Evolutionary conservation across 352 stramenopile species (phyloP).

Genomic region (Phytopythium delawarense): DNA sequence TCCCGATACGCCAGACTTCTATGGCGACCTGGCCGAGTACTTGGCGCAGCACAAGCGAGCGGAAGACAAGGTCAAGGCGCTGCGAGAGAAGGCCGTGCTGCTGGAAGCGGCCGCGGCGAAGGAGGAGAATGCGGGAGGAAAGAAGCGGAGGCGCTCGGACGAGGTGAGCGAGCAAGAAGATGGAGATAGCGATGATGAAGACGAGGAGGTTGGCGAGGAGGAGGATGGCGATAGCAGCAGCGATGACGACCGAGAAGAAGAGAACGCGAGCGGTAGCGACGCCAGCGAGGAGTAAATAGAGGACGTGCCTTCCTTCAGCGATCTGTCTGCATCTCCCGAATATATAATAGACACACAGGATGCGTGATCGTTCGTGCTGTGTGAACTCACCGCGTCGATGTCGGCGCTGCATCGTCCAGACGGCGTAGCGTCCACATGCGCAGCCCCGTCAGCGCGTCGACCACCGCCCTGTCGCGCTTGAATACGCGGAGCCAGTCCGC

Average conservation of each 20-base stretch:
- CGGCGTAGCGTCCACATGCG: constrained; percentile 34
- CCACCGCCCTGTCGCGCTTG: constrained; percentile 29
- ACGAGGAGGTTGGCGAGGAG: constrained; percentile 5
- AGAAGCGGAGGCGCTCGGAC: neutral
- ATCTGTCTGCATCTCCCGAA: constrained; percentile 5
- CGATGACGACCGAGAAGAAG: constrained; percentile 6
- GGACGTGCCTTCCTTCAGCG: neutral
- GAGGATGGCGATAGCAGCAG: neutral
- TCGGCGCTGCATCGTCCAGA: constrained; percentile 9
- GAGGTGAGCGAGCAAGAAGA: constrained; percentile 3
- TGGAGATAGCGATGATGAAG: constrained; percentile 6
- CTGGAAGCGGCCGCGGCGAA: constrained; percentile 2
- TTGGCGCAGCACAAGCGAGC: constrained; percentile 25
- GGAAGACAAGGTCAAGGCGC: constrained; percentile 10
- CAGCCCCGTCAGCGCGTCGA: constrained; percentile 44
- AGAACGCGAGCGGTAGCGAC: neutral
- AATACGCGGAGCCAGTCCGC: constrained; percentile 37
- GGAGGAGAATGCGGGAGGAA: neutral
- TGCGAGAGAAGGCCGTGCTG: constrained; percentile 18
- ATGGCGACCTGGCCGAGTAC: constrained; percentile 42
- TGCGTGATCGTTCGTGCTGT: constrained; percentile 6
- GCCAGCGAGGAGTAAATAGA: constrained; percentile 10
- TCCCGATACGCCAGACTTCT: constrained; percentile 39
- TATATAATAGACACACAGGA: constrained; percentile 15
- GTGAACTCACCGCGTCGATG: neutral